Conservation (phyloP, 2,329 filamentous ascomycete species). For the Fusarium sp. region DNA sequence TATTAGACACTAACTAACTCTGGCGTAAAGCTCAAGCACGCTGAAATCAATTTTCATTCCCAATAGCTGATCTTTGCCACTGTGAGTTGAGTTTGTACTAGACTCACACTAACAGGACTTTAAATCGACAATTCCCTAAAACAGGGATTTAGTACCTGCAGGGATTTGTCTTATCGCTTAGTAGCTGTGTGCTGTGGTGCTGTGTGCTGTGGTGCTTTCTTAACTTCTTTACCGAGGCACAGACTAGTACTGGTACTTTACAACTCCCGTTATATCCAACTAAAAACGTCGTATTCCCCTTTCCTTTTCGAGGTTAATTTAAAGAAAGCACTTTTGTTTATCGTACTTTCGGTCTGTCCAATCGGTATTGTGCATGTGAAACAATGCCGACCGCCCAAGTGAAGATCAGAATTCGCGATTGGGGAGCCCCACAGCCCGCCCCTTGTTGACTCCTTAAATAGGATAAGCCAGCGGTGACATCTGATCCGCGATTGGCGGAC, state of each 20-base stretch:
- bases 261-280: not conserved
- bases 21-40: too few species aligned
- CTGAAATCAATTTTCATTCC: too few species aligned
- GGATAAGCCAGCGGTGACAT: constrained; percentile 5
- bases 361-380: not conserved
- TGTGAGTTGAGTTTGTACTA: too few species aligned
- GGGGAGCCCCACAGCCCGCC: constrained; percentile 12
- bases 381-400: not conserved
- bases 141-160: too few species aligned
- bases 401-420: not conserved
- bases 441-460: constrained; percentile 20
- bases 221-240: not conserved
- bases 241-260: not conserved
- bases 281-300: not conserved
- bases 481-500: constrained; percentile 18
- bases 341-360: not conserved
- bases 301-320: not conserved
- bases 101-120: too few species aligned
- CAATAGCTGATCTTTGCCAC: too few species aligned
- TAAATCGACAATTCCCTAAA: too few species aligned
- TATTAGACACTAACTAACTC: too few species aligned
- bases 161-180: too few species aligned
- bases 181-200: too few species aligned
- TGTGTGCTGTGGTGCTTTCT: too few species aligned
- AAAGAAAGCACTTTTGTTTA: not conserved